phyloP scores from a whole-genome alignment of 2,329 filamentous ascomycete genomes.

The Fusarium anthophilum region DNA sequence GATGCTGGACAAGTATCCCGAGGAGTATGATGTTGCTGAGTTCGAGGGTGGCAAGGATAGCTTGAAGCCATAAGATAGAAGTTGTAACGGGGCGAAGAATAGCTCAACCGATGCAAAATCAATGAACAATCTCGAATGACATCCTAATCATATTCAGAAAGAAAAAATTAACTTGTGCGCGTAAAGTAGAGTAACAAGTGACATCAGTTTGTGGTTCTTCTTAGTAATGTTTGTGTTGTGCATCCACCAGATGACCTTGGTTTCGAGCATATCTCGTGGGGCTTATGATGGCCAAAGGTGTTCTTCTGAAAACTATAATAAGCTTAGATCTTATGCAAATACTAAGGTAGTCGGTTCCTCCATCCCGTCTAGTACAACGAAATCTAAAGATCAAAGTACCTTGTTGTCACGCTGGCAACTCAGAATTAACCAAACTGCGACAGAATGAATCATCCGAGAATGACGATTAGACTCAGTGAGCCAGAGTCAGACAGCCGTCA shows the following conservation, averaged over 20 bases:
- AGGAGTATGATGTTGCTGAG: conserved; percentile 86
- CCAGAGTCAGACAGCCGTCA: not conserved
- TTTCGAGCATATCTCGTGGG: not conserved
- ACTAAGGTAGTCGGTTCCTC: not conserved
- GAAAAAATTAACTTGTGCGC: not conserved
- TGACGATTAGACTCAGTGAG: not conserved
- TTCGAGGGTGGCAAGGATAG: conserved; percentile 79
- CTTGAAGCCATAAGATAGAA: conserved; percentile 52
- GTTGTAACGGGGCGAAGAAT: not conserved
- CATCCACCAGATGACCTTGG: not conserved
- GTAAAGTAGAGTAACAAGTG: not conserved
- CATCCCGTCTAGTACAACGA: not conserved
- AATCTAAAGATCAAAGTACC: not conserved
- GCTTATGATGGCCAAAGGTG: not conserved
- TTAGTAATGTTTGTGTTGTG: not conserved
- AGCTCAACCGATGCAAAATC: not conserved
- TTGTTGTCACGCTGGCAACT: not conserved
- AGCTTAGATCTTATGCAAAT: not conserved
- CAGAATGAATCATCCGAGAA: not conserved
- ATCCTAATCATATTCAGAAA: not conserved
- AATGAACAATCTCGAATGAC: not conserved
- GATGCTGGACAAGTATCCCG: conserved; percentile 86
- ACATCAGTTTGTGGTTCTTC: not conserved
- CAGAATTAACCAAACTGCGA: not conserved
- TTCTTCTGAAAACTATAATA: not conserved